Evolutionary conservation across 2,329 filamentous ascomycete species (phyloP).

Genomic region (Magnaporthiopsis incrustans): DNA sequence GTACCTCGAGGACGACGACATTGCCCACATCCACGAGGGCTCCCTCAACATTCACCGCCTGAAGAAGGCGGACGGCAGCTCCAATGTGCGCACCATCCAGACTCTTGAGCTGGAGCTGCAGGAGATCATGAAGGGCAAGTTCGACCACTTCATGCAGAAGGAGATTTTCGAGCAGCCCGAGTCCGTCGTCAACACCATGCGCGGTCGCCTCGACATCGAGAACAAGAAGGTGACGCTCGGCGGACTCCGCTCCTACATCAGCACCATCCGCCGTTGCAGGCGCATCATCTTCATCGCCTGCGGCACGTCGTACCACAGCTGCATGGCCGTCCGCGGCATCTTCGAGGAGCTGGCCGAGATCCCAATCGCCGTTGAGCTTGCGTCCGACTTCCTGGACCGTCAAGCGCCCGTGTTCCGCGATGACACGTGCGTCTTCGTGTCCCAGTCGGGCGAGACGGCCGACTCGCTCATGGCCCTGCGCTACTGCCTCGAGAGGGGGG

Average conservation of each 20-base stretch:
- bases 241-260: constrained; percentile 92
- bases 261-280: constrained; percentile 91
- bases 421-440: constrained; percentile 98
- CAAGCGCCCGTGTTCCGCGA: constrained; percentile 98
- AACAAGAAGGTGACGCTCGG: constrained; percentile 95
- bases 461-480: constrained; percentile 95
- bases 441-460: constrained; percentile 96
- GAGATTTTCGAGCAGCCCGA: constrained; percentile 99
- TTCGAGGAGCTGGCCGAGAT: constrained; percentile 99
- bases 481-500: constrained; percentile 96
- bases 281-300: constrained; percentile 99
- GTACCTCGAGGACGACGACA: constrained; percentile 98
- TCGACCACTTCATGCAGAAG: constrained; percentile 99
- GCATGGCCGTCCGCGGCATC: constrained; percentile 96
- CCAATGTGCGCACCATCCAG: constrained; percentile 96
- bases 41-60: constrained; percentile 98
- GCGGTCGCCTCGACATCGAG: constrained; percentile 86
- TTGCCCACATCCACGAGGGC: constrained; percentile 98
- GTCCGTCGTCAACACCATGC: constrained; percentile 99
- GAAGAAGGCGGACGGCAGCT: constrained; percentile 92
- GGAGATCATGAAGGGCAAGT: constrained; percentile 99
- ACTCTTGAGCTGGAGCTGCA: constrained; percentile 97
- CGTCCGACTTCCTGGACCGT: constrained; percentile 95
- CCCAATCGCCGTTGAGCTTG: constrained; percentile 91
- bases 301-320: constrained; percentile 97